Conservation (phyloP, 345 rosid species). For the Pistacia integerrima region DNA sequence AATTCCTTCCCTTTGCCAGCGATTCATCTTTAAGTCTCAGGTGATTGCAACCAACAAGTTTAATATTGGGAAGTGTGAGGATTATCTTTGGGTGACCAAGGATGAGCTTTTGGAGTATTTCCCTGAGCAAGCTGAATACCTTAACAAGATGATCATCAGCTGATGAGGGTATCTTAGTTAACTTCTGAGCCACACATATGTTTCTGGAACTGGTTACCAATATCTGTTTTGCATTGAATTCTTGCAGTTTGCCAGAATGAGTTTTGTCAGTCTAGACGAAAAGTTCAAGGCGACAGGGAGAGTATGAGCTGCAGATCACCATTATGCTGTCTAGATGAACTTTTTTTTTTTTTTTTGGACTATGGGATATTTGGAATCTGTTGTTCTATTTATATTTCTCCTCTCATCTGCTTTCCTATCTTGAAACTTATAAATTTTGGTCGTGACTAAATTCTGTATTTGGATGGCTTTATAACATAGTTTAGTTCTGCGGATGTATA, state of each 20-base stretch:
- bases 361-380: neutral
- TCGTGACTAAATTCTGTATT: neutral
- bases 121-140: conserved; percentile 74
- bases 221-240: conserved; percentile 2
- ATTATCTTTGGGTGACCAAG: conserved; percentile 92
- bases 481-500: neutral
- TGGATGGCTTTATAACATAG: neutral
- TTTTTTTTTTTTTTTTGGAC: too few relatives aligned
- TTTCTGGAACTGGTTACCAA: neutral
- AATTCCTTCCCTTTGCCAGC: conserved; percentile 42
- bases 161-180: conserved; percentile 29
- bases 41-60: conserved; percentile 74
- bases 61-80: conserved; percentile 65
- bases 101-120: conserved; percentile 84
- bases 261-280: conserved; percentile 7
- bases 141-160: conserved; percentile 87
- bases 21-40: conserved; percentile 92
- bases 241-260: neutral
- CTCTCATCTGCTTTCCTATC: neutral
- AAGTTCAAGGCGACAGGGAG: conserved; percentile 7
- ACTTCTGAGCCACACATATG: neutral
- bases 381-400: conserved; percentile 9
- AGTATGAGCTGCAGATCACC: neutral
- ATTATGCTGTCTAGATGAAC: neutral
- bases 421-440: conserved; percentile 4